A percentile compares a stretch with the other conserved stretches of the same genome.
Evolutionary conservation across 2,329 filamentous ascomycete genomes (phyloP).

Genomic region (Colletotrichum chrysophilum): DNA sequence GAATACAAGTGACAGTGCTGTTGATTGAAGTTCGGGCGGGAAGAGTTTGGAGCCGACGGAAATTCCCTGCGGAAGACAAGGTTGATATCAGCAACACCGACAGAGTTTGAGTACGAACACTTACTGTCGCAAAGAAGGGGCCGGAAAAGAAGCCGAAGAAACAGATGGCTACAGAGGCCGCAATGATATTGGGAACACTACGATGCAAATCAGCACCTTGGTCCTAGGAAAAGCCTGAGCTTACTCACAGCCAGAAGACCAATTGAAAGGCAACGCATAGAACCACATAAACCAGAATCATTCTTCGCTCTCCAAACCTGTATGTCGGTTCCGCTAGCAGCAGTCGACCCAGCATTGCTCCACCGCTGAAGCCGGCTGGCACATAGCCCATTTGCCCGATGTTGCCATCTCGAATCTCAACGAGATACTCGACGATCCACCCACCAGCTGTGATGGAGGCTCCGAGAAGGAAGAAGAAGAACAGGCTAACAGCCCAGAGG

Average conservation of each 20-base stretch:
- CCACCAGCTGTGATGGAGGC: conserved; percentile 59
- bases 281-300: conserved; percentile 60
- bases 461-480: conserved; percentile 69
- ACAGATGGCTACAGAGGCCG: conserved; percentile 57
- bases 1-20: conserved; percentile 55
- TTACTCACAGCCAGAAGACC: conserved; percentile 61
- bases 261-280: conserved; percentile 60
- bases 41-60: conserved; percentile 59
- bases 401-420: conserved; percentile 61
- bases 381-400: conserved; percentile 66
- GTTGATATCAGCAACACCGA: too few species aligned
- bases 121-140: conserved; percentile 61
- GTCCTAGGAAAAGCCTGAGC: fast-evolving
- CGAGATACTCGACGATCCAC: conserved; percentile 70
- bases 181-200: conserved; percentile 49
- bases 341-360: conserved; percentile 60
- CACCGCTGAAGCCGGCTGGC: conserved; percentile 64
- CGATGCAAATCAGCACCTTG: not conserved
- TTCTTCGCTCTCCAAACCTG: conserved; percentile 61
- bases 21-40: conserved; percentile 36
- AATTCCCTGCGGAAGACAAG: conserved; percentile 46
- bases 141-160: conserved; percentile 63
- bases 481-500: conserved; percentile 65
- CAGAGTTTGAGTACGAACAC: conserved; percentile 12
- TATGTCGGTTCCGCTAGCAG: conserved; percentile 64